A percentile compares a stretch with the other conserved stretches of the same genome.
These are phyloP conservation scores for Tetracladium setigerum DNA, from an alignment of 495 filamentous ascomycete species.

Conservation along the genomic window DNA sequence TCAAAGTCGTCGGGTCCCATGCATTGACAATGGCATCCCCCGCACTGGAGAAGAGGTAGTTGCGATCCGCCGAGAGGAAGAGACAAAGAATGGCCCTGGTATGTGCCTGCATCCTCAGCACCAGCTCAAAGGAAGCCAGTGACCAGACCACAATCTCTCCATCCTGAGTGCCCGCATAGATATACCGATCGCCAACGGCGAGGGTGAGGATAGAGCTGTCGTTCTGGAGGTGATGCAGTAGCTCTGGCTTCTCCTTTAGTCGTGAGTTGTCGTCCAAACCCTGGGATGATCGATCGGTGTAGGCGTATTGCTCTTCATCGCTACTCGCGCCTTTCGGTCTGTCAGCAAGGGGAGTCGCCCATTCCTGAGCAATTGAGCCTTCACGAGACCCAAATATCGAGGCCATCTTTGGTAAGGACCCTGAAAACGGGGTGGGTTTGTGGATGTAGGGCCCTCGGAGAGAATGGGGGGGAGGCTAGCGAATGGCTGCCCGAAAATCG, in stretches of 20 bases:
- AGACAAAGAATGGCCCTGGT: slow-evolving; percentile 83
- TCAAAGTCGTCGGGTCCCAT: slow-evolving; percentile 39
- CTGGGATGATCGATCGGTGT: slow-evolving; percentile 8
- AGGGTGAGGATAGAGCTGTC: slow-evolving; percentile 66
- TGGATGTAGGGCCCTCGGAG: background rate
- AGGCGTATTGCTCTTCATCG: slow-evolving; percentile 15
- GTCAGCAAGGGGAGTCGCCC: slow-evolving; percentile 11
- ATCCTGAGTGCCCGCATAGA: slow-evolving; percentile 87
- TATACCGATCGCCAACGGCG: slow-evolving; percentile 49
- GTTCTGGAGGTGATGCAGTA: slow-evolving; percentile 63
- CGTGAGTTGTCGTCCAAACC: background rate
- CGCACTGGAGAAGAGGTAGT: slow-evolving; percentile 83
- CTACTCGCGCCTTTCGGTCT: slow-evolving; percentile 11
- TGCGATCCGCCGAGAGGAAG: slow-evolving; percentile 63
- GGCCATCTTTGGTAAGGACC: slow-evolving; percentile 12
- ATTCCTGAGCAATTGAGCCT: slow-evolving; percentile 3
- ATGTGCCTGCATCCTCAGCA: slow-evolving; percentile 73
- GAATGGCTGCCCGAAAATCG: background rate
- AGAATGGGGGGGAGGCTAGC: background rate
- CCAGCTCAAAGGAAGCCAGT: slow-evolving; percentile 73
- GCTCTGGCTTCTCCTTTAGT: slow-evolving; percentile 34
- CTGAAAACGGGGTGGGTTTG: background rate
- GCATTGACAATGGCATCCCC: slow-evolving; percentile 92
- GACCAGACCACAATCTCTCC: slow-evolving; percentile 91
- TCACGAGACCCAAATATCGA: slow-evolving; percentile 16